These are phyloP conservation scores for Usnea hakonensis DNA, from an alignment of 495 filamentous ascomycete species.

Conservation along the genomic window DNA sequence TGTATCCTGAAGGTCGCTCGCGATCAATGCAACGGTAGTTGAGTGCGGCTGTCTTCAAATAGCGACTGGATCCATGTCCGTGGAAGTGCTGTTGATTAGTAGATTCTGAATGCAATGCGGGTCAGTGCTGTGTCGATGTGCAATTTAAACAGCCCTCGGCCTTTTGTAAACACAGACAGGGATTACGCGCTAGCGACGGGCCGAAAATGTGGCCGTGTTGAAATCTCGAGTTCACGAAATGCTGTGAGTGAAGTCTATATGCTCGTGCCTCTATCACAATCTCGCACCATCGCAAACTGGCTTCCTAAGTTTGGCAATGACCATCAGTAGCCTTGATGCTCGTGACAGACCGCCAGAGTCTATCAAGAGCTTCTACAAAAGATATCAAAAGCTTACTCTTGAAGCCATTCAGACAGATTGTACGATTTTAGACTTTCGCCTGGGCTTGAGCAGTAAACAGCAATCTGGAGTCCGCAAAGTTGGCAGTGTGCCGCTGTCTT, in stretches of 20 bases:
- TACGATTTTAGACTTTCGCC: slow-evolving; percentile 42
- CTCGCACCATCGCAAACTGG: background rate
- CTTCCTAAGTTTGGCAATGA: background rate
- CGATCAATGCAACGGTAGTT: background rate
- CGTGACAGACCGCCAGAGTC: slow-evolving; percentile 61
- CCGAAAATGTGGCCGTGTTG: slow-evolving; percentile 3
- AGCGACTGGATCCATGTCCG: background rate
- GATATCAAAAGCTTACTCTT: slow-evolving; percentile 42
- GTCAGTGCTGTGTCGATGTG: slow-evolving; percentile 2
- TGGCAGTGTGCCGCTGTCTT: background rate
- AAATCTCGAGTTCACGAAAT: slow-evolving; percentile 40
- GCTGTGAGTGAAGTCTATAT: background rate
- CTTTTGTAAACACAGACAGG: slow-evolving; percentile 22
- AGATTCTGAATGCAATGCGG: background rate
- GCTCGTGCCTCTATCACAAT: background rate
- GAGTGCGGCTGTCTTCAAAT: background rate
- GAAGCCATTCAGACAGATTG: slow-evolving; percentile 40
- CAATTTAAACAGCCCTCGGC: background rate
- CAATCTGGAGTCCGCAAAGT: background rate
- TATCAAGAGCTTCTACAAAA: slow-evolving; percentile 59
- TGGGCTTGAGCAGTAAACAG: slow-evolving; percentile 13
- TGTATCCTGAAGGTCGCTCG: background rate
- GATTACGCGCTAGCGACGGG: slow-evolving; percentile 9
- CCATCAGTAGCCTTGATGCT: slow-evolving; percentile 39
- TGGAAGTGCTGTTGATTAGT: slow-evolving; percentile 17